phyloP scores from a whole-genome alignment of 176 grass and related monocot species.

The Elaeis guineensis region DNA sequence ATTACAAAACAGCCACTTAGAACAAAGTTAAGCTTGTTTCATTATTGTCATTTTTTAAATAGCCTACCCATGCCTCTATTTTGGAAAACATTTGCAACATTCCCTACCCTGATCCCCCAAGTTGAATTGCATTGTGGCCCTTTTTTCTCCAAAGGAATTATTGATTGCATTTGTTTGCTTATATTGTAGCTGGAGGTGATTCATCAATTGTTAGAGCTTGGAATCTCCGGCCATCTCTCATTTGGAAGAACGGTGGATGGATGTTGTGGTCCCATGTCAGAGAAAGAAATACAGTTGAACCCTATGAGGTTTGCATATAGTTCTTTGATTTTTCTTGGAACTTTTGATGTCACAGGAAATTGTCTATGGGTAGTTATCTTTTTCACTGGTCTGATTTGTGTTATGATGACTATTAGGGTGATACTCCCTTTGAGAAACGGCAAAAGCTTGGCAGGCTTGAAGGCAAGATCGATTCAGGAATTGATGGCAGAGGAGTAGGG shows the following conservation, averaged over 20 bases:
- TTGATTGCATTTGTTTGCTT: background rate
- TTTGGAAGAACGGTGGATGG: conserved; percentile 92
- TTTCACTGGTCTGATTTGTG: background rate
- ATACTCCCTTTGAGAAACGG: conserved; percentile 86
- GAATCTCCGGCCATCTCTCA: conserved; percentile 66
- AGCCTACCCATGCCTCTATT: too few species aligned
- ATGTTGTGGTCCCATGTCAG: conserved; percentile 39
- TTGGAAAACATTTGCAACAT: too few species aligned
- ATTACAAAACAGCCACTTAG: too few species aligned
- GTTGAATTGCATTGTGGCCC: too few species aligned
- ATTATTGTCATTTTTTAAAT: too few species aligned
- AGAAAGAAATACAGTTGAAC: conserved; percentile 38
- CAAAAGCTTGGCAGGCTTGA: conserved; percentile 41
- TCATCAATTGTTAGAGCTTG: conserved; percentile 53
- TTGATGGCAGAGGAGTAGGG: conserved; percentile 20
- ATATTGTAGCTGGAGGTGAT: conserved; percentile 36
- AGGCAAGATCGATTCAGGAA: conserved; percentile 20
- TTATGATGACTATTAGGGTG: conserved; percentile 38
- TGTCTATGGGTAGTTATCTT: conserved; percentile 10
- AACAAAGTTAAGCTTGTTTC: too few species aligned
- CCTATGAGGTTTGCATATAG: conserved; percentile 53
- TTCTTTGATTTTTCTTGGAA: background rate
- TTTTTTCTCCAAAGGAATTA: background rate
- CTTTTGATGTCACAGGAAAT: background rate
- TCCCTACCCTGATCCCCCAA: too few species aligned